Evolutionary conservation across 495 filamentous ascomycete species (phyloP).

Genomic region (Neurospora intermedia): DNA sequence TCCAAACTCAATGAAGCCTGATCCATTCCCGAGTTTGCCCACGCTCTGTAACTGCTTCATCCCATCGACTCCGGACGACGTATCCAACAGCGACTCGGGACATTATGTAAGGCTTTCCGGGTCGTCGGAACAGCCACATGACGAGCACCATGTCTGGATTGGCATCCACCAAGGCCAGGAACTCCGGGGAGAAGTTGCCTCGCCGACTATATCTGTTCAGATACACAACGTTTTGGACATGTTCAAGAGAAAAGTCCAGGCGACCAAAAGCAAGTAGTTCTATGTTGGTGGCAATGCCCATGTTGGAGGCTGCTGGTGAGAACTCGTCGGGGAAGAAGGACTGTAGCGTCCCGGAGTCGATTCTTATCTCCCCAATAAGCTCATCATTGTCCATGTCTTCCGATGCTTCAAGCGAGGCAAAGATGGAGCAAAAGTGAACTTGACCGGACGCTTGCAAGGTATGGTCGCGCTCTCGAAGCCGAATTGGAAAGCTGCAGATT

Average conservation of each 20-base stretch:
- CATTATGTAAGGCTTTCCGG: background rate
- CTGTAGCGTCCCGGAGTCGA: background rate
- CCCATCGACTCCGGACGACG: background rate
- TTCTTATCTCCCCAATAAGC: background rate
- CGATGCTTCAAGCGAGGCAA: background rate
- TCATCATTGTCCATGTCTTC: background rate
- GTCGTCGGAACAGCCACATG: background rate
- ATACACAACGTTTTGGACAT: background rate
- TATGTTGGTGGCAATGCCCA: background rate
- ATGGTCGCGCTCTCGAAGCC: background rate
- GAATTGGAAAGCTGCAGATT: background rate
- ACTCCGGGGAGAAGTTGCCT: background rate
- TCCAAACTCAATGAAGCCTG: background rate
- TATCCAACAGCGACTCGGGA: background rate
- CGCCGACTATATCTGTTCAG: background rate
- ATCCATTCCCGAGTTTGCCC: background rate
- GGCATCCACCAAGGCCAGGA: background rate
- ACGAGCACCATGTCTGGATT: background rate
- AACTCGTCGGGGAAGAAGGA: background rate
- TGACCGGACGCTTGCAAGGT: background rate
- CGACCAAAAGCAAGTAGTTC: background rate
- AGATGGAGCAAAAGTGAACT: background rate
- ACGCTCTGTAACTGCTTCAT: background rate
- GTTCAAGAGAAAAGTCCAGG: background rate
- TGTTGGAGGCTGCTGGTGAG: background rate